Evolutionary conservation across 305 asterid genomes (phyloP), one percentile per base, ranked within the genome.

Genomic region (Solanum hybrid): DNA sequence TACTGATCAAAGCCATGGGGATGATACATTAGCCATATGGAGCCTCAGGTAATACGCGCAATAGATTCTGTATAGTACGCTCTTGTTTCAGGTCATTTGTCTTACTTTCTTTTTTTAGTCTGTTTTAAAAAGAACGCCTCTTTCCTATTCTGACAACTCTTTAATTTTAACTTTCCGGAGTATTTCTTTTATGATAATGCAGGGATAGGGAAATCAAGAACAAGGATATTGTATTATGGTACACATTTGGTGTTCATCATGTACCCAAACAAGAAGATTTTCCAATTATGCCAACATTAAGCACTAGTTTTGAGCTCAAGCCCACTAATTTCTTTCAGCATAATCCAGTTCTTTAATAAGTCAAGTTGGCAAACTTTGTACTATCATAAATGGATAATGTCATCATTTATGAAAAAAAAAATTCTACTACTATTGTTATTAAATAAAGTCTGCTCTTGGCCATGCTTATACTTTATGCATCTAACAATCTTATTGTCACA

Each of bases 231-330:
- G 95, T 94, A 91, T 40, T 94, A 22, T 94, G 95, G 97, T 93
- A 94, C 92, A 94, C 93, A 36, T 6, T 93, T 27, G 95, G 95
- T 2, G 87, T 94, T 89, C 97, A 94, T 76, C 95, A 94, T 82
- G 92, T 92, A 76, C 95, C 97, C 0, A 84, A 90, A 90, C 96
- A 94, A 51, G 98, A 96, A 91, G 95, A 96, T 92, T 96, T 93
- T 78, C 98, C 96, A 0, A 34, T 96, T 81, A 96, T 96, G 98
- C 92, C 98, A 29, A 94, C 95, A 1, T 7, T 94, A 37, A 89
- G 56, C 12, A 85, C 87, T 17, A 89, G 92, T 0, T 96, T 96
- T 78, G 96, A 94, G 92, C 94, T 96, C 26, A 90, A 90, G 64
- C 97, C 98, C 0, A 40, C 91, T 13, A 96, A 95, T 87, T 96